Evolutionary conservation across 139 green algal genomes (phyloP).

Genomic region (Desmodesmus armatus): DNA sequence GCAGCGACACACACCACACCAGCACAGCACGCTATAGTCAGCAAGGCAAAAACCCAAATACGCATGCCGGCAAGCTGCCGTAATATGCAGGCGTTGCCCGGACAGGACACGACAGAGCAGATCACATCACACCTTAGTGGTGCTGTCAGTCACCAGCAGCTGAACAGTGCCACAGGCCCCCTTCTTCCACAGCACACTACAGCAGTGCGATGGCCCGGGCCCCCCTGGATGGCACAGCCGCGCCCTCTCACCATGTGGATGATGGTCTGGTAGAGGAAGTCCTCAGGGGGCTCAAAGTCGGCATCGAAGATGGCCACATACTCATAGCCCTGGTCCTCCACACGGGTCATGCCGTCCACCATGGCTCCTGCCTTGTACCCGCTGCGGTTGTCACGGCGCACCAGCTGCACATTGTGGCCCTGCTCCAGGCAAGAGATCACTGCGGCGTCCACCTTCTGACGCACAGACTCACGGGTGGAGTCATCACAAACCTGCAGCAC

Average conservation of each 20-base stretch:
- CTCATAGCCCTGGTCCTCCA: slow-evolving; percentile 61
- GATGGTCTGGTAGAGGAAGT: slow-evolving; percentile 77
- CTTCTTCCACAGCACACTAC: neutral
- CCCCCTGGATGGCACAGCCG: neutral
- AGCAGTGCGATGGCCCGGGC: neutral
- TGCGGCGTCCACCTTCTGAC: slow-evolving; percentile 65
- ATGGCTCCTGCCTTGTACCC: slow-evolving; percentile 89
- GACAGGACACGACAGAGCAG: too few relatives aligned
- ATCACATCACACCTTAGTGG: too few relatives aligned
- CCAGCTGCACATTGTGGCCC: slow-evolving; percentile 63
- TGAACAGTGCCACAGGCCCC: too few relatives aligned
- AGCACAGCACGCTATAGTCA: too few relatives aligned
- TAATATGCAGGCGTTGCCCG: too few relatives aligned
- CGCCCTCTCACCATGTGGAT: slow-evolving; percentile 43
- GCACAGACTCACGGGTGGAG: slow-evolving; percentile 64
- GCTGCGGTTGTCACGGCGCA: slow-evolving; percentile 73
- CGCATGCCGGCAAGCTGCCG: too few relatives aligned
- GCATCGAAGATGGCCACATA: slow-evolving; percentile 72
- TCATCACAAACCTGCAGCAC: slow-evolving; percentile 65
- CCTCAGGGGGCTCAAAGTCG: slow-evolving; percentile 61
- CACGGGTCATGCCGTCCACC: slow-evolving; percentile 67
- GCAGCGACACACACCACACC: neutral
- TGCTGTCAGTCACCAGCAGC: too few relatives aligned
- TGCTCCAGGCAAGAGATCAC: slow-evolving; percentile 59
- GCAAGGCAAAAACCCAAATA: too few relatives aligned